Evolutionary conservation across 139 green algal genomes (phyloP).

Genomic region (Picochlorum sp.): DNA sequence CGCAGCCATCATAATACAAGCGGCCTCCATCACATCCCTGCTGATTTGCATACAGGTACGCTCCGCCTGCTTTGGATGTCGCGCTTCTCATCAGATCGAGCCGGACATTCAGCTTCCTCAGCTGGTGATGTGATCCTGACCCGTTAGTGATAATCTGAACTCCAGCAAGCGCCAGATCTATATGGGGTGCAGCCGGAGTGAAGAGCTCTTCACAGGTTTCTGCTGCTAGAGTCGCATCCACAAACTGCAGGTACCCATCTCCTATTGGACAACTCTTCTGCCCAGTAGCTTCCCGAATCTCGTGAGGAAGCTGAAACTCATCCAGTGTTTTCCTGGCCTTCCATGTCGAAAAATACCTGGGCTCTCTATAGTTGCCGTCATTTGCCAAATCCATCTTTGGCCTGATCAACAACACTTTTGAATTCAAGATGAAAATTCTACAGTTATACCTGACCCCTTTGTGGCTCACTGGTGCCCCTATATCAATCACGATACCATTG

Average conservation of each 20-base stretch:
- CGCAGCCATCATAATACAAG: conserved; percentile 92
- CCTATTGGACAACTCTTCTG: conserved; percentile 78
- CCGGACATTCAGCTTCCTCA: conserved; percentile 49
- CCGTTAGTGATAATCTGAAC: conserved; percentile 95
- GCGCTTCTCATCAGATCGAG: conserved; percentile 79
- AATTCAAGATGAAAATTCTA: conserved; percentile 71
- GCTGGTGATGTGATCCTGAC: conserved; percentile 85
- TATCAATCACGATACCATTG: conserved; percentile 73
- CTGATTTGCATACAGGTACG: conserved; percentile 98
- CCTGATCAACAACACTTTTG: conserved; percentile 78
- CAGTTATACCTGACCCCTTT: conserved; percentile 89
- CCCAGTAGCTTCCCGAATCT: conserved; percentile 40
- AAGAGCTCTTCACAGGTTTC: conserved; percentile 98
- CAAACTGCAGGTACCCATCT: conserved; percentile 58
- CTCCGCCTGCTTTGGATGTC: conserved; percentile 81
- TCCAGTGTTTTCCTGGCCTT: conserved; percentile 61
- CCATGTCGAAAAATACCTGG: conserved; percentile 81
- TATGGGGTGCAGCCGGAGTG: conserved; percentile 71
- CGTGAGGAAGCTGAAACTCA: conserved; percentile 53
- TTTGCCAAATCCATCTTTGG: conserved; percentile 91
- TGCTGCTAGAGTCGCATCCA: conserved; percentile 58
- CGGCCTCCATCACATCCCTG: conserved; percentile 88
- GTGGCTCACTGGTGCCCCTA: conserved; percentile 91
- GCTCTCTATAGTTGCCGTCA: conserved; percentile 96
- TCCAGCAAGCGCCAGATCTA: conserved; percentile 63